Conservation (phyloP, 1,139 yeast genomes). For the Pichia sp. region DNA sequence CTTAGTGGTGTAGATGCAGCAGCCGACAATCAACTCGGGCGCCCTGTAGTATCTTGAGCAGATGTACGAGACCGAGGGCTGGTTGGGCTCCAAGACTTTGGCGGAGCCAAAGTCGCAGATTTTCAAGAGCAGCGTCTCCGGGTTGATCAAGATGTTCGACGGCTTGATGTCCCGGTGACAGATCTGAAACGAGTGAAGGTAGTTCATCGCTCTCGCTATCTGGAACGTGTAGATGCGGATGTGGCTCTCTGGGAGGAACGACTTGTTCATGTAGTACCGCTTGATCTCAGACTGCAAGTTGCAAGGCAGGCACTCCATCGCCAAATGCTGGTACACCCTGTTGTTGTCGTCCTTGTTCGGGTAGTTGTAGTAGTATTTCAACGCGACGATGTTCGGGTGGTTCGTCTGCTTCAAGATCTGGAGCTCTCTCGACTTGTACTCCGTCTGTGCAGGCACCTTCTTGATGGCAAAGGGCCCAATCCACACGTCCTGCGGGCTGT, state of each 20-base stretch:
- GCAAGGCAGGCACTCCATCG: conserved; percentile 83
- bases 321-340: conserved; percentile 69
- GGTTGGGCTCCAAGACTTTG: conserved; percentile 65
- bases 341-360: conserved; percentile 54
- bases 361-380: conserved; percentile 65
- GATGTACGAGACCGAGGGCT: conserved; percentile 73
- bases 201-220: conserved; percentile 76
- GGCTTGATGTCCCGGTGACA: conserved; percentile 84
- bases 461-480: conserved; percentile 79
- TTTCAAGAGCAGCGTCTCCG: conserved; percentile 58
- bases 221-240: conserved; percentile 78
- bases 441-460: conserved; percentile 81
- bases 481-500: conserved; percentile 37
- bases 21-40: conserved; percentile 77
- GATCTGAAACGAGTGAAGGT: conserved; percentile 72
- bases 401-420: conserved; percentile 68
- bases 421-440: conserved; percentile 73
- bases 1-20: conserved; percentile 68
- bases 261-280: conserved; percentile 57
- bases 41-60: conserved; percentile 81
- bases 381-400: conserved; percentile 72
- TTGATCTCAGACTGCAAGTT: conserved; percentile 72
- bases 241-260: conserved; percentile 67
- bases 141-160: conserved; percentile 71
- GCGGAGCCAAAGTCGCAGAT: conserved; percentile 85